Conservation (phyloP, 768 basidiomycete species). For the Russula olivacea region DNA sequence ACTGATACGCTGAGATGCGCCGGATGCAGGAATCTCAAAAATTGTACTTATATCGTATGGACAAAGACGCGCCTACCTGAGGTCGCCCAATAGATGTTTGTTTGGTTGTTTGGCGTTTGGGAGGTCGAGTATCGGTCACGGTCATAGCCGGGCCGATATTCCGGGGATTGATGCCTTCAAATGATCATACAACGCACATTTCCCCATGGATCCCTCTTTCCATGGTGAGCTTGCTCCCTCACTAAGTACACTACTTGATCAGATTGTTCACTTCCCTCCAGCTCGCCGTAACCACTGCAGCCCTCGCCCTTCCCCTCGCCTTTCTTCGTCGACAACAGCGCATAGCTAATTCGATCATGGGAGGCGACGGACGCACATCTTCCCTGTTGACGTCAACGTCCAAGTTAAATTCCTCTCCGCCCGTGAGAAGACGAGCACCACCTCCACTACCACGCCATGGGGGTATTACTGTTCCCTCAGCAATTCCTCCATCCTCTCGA, state of each 20-base stretch:
- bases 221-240: slow-evolving; percentile 3
- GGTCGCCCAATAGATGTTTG: no score
- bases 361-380: slow-evolving; percentile 10
- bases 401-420: slow-evolving; percentile 23
- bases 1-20: neutral
- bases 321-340: slow-evolving; percentile 31
- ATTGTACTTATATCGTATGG: no score
- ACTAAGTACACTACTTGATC: neutral
- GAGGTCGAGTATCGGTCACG: no score
- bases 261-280: slow-evolving; percentile 5
- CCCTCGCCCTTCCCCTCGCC: slow-evolving; percentile 31
- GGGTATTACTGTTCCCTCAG: neutral
- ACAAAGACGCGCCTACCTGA: no score
- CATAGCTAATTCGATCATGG: neutral
- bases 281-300: slow-evolving; percentile 32
- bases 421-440: slow-evolving; percentile 18
- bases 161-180: no score
- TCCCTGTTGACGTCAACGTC: neutral
- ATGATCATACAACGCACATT: neutral
- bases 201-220: slow-evolving; percentile 23
- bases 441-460: neutral
- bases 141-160: neutral
- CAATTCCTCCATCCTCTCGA: neutral
- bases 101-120: no score
- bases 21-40: neutral